Conservation (phyloP, 805 yeast species). For the Wickerhamiella sergipiensis region DNA sequence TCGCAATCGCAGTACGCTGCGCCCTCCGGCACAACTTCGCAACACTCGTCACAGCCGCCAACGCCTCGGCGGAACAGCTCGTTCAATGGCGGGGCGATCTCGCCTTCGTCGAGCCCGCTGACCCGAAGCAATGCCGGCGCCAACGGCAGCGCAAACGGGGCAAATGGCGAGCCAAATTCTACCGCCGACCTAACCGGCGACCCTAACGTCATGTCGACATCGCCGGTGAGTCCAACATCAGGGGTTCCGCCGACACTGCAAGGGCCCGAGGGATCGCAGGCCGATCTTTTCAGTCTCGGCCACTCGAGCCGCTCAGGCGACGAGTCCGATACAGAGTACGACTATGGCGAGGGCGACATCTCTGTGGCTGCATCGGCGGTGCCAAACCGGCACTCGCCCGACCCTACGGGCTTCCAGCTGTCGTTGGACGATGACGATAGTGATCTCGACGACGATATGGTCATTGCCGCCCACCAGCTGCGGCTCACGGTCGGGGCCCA, state of each 20-base stretch:
- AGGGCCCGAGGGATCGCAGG: neutral
- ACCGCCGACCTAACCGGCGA: no score
- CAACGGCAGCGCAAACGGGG: no score
- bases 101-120: neutral
- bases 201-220: neutral
- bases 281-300: neutral
- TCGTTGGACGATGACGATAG: slow-evolving; percentile 28
- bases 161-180: no score
- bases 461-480: slow-evolving; percentile 24
- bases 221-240: neutral
- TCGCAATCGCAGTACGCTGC: neutral
- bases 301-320: slow-evolving; percentile 7
- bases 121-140: neutral
- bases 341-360: slow-evolving; percentile 5
- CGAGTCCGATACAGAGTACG: slow-evolving; percentile 7
- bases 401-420: slow-evolving; percentile 22
- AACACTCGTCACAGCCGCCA: neutral
- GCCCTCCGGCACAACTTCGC: neutral
- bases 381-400: slow-evolving; percentile 17
- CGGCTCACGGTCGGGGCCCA: slow-evolving; percentile 16
- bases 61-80: neutral
- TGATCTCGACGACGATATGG: slow-evolving; percentile 30
- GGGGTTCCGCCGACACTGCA: neutral
- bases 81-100: neutral
- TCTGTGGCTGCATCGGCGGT: neutral